phyloP scores from a whole-genome alignment of 164 flowering plant species.

The Vitis labrusca region DNA sequence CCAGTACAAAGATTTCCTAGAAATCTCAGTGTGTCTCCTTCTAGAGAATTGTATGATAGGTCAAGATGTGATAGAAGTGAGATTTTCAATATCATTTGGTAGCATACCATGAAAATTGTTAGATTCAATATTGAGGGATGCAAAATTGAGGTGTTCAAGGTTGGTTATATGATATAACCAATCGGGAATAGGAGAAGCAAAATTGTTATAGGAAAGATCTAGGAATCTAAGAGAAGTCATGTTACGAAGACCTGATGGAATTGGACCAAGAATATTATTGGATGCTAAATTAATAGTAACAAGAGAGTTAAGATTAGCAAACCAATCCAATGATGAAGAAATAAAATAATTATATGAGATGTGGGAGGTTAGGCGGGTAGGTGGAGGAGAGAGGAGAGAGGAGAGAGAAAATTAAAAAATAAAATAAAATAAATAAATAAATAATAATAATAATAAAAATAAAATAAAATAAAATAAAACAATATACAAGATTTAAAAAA shows the following conservation, averaged over 20 bases:
- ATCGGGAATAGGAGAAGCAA: background rate
- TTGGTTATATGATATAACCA: background rate
- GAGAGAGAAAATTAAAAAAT: no score
- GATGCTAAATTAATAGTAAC: constrained; percentile 1
- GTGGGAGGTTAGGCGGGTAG: no score
- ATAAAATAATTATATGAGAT: background rate
- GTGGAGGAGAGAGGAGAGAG: no score
- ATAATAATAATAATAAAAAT: no score
- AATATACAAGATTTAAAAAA: no score
- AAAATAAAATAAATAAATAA: no score
- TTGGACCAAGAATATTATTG: background rate
- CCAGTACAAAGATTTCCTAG: constrained; percentile 1
- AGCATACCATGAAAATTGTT: background rate
- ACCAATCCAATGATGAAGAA: background rate
- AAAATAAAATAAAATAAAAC: no score
- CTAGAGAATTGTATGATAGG: constrained; percentile 3
- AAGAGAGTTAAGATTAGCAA: constrained; percentile 1
- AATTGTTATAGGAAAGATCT: no score
- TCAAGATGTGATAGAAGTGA: background rate
- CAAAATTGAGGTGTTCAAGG: background rate
- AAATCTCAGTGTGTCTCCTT: background rate
- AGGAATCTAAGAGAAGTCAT: no score
- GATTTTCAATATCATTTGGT: background rate
- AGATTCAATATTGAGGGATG: background rate
- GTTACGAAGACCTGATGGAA: background rate